These are phyloP conservation scores for Talaromyces sp. DNA, from an alignment of 2,329 filamentous ascomycete genomes.

Conservation along the genomic window DNA sequence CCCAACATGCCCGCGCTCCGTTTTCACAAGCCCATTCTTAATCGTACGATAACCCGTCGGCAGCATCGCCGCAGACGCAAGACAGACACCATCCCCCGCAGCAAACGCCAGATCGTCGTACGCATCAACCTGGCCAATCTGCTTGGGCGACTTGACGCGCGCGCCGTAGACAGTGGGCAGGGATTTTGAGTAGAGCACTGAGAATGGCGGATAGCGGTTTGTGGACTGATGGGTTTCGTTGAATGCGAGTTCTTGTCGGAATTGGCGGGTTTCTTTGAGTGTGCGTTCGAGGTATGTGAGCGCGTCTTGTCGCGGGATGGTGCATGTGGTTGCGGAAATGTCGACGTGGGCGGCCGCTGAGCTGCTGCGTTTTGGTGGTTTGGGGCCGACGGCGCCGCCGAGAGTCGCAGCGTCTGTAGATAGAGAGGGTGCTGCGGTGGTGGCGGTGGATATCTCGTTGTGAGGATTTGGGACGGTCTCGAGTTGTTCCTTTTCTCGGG, in stretches of 20 bases:
- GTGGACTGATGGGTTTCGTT: constrained; percentile 50
- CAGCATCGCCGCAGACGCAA: constrained; percentile 79
- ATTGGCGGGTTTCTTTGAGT: constrained; percentile 63
- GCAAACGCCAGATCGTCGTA: constrained; percentile 86
- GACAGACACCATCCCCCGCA: constrained; percentile 80
- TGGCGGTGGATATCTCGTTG: background rate
- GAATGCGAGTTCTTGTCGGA: constrained; percentile 69
- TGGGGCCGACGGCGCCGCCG: constrained; percentile 2
- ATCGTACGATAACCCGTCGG: constrained; percentile 72
- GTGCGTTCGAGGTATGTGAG: constrained; percentile 68
- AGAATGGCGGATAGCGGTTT: constrained; percentile 77
- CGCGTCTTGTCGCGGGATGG: constrained; percentile 50
- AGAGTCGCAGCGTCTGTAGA: background rate
- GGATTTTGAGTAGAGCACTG: constrained; percentile 79
- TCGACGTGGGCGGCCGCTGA: constrained; percentile 10
- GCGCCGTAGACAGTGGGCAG: constrained; percentile 81
- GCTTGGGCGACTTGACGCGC: constrained; percentile 64
- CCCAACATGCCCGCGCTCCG: constrained; percentile 80
- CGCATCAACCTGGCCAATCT: constrained; percentile 67
- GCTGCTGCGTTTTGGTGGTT: constrained; percentile 17
- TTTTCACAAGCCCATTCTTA: constrained; percentile 67
- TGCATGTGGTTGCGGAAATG: constrained; percentile 26
- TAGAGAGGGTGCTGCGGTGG: background rate
- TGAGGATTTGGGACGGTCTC: background rate
- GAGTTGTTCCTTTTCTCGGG: constrained; percentile 12